Evolutionary conservation across 805 yeast genomes (phyloP), one percentile per base, ranked within the genome.

Genomic region (Isabelozyma pseudorhagii): DNA sequence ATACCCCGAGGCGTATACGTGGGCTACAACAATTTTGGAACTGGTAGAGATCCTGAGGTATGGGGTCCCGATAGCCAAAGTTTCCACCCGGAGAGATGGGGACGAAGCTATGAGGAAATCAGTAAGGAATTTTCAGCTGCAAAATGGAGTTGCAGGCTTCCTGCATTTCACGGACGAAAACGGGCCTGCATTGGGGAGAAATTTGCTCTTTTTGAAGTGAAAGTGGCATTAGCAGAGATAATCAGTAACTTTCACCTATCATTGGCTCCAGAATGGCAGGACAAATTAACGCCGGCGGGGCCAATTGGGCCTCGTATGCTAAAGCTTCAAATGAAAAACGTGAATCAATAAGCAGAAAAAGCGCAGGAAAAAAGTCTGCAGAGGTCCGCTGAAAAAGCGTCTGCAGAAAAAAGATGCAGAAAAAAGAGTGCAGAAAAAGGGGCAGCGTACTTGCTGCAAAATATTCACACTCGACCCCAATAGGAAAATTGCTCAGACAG

Each of bases 141-240:
- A 8, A 82, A 82, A 56, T 67, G 77, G 41, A 61, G 59, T n/a
- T 72, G 78, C 7, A 69, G 67, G 8, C 58, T 82, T 14, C 76
- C 82, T 3, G 75, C 84, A 0, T 82, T 82, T 52, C 86, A 82
- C 59, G 87, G 87, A 6, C 75, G 85, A 8, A 77, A 69, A 53
- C 63, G 87, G 42, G 84, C 85, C 0, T 82, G 87, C 59, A 60
- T 82, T 15, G 87, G 87, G 5, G 86, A 82, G 54, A 77, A 78
- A 54, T 72, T 79, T 59, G 85, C 85, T 1, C 61, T 82, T 8
- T 60, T 63, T 39, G 81, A 80, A 55, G 62, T 74, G 27, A 73
- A 75, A 51, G 59, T 71, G 10, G 67, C 77, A 8, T 45, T 80
- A 4, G 58, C 62, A 6, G 66, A 64, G 39, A 55, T 81, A 10